Evolutionary conservation across 2,329 filamentous ascomycete species (phyloP).

Genomic region (Calonectria crousiana): DNA sequence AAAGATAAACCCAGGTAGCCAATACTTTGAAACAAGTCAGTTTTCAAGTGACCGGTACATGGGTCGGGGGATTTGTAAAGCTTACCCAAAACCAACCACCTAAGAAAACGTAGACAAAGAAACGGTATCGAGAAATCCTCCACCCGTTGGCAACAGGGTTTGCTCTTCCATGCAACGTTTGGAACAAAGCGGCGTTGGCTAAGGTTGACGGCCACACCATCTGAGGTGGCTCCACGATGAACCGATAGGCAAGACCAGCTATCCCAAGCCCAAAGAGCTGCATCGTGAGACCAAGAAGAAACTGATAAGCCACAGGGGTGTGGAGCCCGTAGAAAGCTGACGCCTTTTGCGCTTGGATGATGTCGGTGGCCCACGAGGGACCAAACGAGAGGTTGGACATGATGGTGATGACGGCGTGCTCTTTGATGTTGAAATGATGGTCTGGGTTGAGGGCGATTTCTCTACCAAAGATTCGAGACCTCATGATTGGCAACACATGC

Average conservation of each 20-base stretch:
- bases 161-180: conserved; percentile 51
- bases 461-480: conserved; percentile 36
- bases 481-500: conserved; percentile 52
- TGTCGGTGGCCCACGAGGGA: conserved; percentile 58
- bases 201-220: conserved; percentile 55
- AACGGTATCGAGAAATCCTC: conserved; percentile 52
- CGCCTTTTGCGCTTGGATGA: conserved; percentile 54
- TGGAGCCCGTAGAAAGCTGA: conserved; percentile 54
- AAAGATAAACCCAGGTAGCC: conserved; percentile 28
- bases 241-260: conserved; percentile 51
- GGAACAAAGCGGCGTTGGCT: conserved; percentile 53
- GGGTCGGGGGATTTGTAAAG: neutral
- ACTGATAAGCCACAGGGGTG: conserved; percentile 52
- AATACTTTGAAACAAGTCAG: conserved; percentile 13
- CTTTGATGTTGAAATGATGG: conserved; percentile 59
- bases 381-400: conserved; percentile 62
- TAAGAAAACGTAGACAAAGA: conserved; percentile 48
- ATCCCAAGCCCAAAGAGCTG: conserved; percentile 55
- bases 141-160: conserved; percentile 53
- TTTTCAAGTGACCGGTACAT: neutral
- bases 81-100: conserved; percentile 27
- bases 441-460: conserved; percentile 53
- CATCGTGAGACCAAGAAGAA: conserved; percentile 52
- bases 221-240: conserved; percentile 52
- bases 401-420: conserved; percentile 59